These are phyloP conservation scores for Exsudoporus frostii DNA, from an alignment of 768 basidiomycete species.

Conservation along the genomic window DNA sequence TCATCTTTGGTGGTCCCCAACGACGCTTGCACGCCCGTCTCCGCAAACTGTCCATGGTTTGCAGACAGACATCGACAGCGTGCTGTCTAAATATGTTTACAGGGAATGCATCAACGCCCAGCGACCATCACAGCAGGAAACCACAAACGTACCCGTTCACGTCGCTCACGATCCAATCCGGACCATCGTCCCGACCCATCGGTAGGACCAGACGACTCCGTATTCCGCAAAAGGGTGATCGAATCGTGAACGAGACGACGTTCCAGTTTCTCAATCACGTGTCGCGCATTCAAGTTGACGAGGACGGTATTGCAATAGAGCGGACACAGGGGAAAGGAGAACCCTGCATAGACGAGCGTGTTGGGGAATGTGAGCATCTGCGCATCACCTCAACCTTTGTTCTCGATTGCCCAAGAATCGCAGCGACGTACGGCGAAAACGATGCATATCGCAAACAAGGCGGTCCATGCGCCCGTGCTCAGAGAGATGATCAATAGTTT, in stretches of 20 bases:
- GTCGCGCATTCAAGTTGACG: slow-evolving; percentile 30
- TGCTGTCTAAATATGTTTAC: neutral
- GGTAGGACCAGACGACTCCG: neutral
- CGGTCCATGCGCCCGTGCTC: slow-evolving; percentile 17
- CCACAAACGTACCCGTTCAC: neutral
- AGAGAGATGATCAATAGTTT: slow-evolving; percentile 14
- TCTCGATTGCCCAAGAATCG: neutral
- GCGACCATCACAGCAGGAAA: too few species aligned
- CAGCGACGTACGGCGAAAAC: slow-evolving; percentile 11
- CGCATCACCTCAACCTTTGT: neutral
- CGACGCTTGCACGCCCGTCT: slow-evolving; percentile 13
- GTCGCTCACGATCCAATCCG: neutral
- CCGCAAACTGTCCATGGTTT: neutral
- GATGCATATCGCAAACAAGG: slow-evolving; percentile 11
- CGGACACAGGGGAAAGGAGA: slow-evolving; percentile 31
- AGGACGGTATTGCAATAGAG: slow-evolving; percentile 33
- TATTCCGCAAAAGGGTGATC: slow-evolving; percentile 3
- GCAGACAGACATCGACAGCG: neutral
- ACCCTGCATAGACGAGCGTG: slow-evolving; percentile 15
- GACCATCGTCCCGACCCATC: neutral
- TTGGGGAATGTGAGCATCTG: slow-evolving; percentile 12
- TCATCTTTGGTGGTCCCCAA: neutral
- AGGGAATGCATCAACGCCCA: too few species aligned
- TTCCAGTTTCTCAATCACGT: slow-evolving; percentile 13
- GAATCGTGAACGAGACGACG: slow-evolving; percentile 2